A percentile compares a stretch with the other conserved stretches of the same genome.
phyloP scores from a whole-genome alignment of 768 basidiomycete species.

The Kwoniella sp. region DNA sequence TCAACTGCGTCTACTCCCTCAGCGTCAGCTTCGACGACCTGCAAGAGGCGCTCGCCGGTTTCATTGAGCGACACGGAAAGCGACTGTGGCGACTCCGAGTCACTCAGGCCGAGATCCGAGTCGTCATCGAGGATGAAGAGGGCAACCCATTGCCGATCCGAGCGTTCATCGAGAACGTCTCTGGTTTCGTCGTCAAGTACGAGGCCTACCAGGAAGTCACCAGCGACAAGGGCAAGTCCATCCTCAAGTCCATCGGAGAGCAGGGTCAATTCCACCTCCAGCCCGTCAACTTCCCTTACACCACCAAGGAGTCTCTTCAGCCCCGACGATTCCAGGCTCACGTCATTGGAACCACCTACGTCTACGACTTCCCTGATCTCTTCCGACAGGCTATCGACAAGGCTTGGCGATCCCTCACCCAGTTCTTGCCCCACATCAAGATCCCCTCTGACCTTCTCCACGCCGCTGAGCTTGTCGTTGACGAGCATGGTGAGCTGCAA shows the following conservation, averaged over 20 bases:
- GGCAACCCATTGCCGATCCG: constrained; percentile 95
- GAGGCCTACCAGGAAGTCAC: constrained; percentile 97
- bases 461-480: constrained; percentile 86
- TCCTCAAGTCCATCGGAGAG: constrained; percentile 96
- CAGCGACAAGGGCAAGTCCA: constrained; percentile 91
- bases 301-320: constrained; percentile 96
- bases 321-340: constrained; percentile 99
- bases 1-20: constrained; percentile 98
- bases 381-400: constrained; percentile 96
- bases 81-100: constrained; percentile 97
- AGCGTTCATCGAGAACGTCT: constrained; percentile 97
- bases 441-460: constrained; percentile 77
- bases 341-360: constrained; percentile 96
- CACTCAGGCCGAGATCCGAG: constrained; percentile 94
- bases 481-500: constrained; percentile 85
- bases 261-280: constrained; percentile 96
- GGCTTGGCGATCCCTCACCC: constrained; percentile 69
- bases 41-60: constrained; percentile 94
- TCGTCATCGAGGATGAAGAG: constrained; percentile 89
- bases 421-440: constrained; percentile 70
- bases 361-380: constrained; percentile 98
- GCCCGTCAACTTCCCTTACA: constrained; percentile 88
- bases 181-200: constrained; percentile 97
- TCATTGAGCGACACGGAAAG: constrained; percentile 98
- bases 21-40: constrained; percentile 95